Percentiles rank a stretch among this genome's conserved stretches.
Evolutionary conservation across 129 eudicot genomes (phyloP).

Genomic region (Centaurea solstitialis): DNA sequence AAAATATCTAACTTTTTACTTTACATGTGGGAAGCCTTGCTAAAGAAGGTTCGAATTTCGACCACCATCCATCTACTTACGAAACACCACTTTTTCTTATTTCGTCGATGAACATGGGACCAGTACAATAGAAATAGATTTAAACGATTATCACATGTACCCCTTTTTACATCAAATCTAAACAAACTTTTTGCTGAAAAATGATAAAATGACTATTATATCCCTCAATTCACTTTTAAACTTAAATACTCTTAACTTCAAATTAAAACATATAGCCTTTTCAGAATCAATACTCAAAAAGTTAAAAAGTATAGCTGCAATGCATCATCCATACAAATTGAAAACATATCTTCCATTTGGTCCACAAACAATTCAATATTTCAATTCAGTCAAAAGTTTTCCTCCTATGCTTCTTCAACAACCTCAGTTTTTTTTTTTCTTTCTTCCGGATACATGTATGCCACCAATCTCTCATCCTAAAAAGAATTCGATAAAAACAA

Average conservation of each 20-base stretch:
- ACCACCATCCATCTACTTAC: too few species aligned
- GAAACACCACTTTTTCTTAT: too few species aligned
- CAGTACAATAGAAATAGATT: too few species aligned
- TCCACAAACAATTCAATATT: not conserved
- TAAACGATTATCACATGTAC: too few species aligned
- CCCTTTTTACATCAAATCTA: too few species aligned
- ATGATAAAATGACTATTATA: not conserved
- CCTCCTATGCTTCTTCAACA: conserved; percentile 20
- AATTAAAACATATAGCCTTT: not conserved
- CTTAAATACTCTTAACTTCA: not conserved
- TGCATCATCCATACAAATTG: conserved; percentile 24
- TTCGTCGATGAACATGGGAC: too few species aligned
- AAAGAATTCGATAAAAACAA: conserved; percentile 6
- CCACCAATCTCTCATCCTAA: conserved; percentile 16
- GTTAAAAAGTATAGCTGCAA: not conserved
- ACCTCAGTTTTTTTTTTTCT: not conserved
- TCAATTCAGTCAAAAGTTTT: conserved; percentile 12
- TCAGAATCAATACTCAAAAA: not conserved
- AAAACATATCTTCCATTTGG: conserved; percentile 4
- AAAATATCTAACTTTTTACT: too few species aligned
- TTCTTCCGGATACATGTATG: not conserved
- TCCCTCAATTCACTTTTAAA: not conserved
- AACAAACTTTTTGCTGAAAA: too few species aligned
- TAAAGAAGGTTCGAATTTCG: too few species aligned
- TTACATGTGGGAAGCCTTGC: too few species aligned